phyloP scores from a whole-genome alignment of 2,329 filamentous ascomycete species.

The Graphilbum fragrans region DNA sequence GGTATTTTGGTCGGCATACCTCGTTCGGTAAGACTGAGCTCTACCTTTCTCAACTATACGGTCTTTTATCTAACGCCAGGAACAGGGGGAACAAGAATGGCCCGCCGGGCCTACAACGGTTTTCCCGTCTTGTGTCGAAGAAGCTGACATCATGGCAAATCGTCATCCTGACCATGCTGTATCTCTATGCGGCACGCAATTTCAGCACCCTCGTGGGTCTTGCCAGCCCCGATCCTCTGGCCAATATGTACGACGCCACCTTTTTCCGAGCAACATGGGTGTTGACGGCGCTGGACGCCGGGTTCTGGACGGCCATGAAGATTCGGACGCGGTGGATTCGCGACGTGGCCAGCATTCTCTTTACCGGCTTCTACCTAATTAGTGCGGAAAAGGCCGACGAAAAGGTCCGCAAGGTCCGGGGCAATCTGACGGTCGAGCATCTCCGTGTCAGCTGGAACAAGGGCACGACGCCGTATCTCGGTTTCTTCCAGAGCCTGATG shows the following conservation, averaged over 20 bases:
- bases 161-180: constrained; percentile 75
- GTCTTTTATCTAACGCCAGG: too few species aligned
- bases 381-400: constrained; percentile 92
- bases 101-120: constrained; percentile 57
- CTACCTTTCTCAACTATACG: not conserved
- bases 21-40: constrained; percentile 49
- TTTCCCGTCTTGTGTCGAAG: constrained; percentile 60
- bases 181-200: constrained; percentile 83
- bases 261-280: constrained; percentile 98
- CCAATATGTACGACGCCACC: constrained; percentile 82
- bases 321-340: constrained; percentile 68
- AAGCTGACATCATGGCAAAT: constrained; percentile 82
- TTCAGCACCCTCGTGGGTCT: constrained; percentile 87
- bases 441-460: constrained; percentile 94
- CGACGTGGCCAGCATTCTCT: constrained; percentile 71
- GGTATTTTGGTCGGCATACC: constrained; percentile 80
- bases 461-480: constrained; percentile 74
- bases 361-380: constrained; percentile 82
- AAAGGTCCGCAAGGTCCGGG: constrained; percentile 84
- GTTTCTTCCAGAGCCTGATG: constrained; percentile 57
- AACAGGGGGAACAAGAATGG: constrained; percentile 74
- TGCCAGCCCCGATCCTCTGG: constrained; percentile 83
- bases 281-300: constrained; percentile 84
- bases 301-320: constrained; percentile 97
- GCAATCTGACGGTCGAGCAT: constrained; percentile 80